Conservation (phyloP, 176 grass and related monocot genomes). For the Panicum miliaceum region DNA sequence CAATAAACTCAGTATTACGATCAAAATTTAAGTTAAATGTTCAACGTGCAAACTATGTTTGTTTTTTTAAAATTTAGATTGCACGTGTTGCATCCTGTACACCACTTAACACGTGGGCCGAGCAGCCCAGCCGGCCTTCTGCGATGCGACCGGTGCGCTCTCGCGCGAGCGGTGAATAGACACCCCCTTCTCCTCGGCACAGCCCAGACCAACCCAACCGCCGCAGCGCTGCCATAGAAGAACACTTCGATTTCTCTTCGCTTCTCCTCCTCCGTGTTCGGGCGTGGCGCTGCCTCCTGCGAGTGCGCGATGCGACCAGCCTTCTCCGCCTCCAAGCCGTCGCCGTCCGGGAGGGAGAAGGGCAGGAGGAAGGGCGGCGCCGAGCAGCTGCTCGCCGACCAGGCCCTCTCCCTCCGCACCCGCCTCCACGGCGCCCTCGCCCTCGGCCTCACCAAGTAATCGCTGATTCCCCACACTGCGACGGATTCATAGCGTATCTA, state of each 20-base stretch:
- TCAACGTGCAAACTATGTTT: no score
- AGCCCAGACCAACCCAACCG: not conserved
- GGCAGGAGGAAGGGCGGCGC: conserved; percentile 43
- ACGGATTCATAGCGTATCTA: not conserved
- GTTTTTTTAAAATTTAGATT: no score
- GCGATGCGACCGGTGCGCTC: no score
- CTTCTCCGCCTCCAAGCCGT: conserved; percentile 19
- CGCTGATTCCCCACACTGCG: not conserved
- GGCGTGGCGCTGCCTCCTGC: not conserved
- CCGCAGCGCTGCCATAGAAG: not conserved
- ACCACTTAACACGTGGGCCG: no score
- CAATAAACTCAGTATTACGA: no score
- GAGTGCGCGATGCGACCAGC: conserved; percentile 41
- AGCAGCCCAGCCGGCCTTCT: no score
- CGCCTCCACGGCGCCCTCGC: conserved; percentile 66
- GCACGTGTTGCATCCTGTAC: no score
- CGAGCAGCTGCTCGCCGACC: conserved; percentile 46
- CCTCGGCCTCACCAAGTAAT: conserved; percentile 63
- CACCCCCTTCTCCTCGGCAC: no score
- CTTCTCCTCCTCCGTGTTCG: not conserved
- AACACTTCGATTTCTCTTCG: not conserved
- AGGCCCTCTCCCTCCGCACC: conserved; percentile 49
- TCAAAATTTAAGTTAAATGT: no score
- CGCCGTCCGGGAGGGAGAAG: conserved; percentile 48
- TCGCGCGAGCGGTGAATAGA: no score